Conservation (phyloP, 805 yeast genomes). For the Candida yuanshanica region DNA sequence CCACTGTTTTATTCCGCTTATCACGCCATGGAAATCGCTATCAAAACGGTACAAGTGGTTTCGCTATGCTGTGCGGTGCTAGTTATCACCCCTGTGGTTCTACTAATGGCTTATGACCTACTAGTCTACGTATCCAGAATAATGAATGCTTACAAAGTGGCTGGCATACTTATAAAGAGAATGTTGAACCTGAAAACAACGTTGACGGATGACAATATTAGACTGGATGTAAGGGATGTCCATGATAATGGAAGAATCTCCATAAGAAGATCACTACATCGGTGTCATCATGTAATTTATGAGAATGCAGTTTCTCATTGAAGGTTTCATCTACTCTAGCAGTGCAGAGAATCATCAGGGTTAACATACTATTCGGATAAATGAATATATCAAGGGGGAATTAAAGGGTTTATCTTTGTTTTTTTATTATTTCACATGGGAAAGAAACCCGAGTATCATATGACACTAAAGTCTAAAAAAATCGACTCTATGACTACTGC, state of each 20-base stretch:
- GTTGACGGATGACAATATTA: background rate
- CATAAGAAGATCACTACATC: constrained; percentile 9
- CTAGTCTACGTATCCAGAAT: constrained; percentile 13
- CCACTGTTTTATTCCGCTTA: background rate
- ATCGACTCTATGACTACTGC: too few relatives aligned
- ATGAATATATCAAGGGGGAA: too few relatives aligned
- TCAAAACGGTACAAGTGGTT: background rate
- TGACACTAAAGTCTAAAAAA: too few relatives aligned
- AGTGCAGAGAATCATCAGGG: too few relatives aligned
- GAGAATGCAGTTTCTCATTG: constrained; percentile 9
- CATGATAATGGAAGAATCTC: constrained; percentile 8
- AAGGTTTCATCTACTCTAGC: background rate
- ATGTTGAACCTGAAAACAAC: constrained; percentile 6
- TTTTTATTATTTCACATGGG: too few relatives aligned
- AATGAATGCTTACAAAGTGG: constrained; percentile 4
- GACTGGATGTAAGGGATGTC: constrained; percentile 1
- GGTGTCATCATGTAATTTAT: constrained; percentile 14
- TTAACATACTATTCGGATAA: too few relatives aligned
- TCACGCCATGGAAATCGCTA: background rate
- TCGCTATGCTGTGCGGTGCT: background rate
- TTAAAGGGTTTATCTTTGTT: too few relatives aligned
- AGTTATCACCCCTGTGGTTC: constrained; percentile 10
- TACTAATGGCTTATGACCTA: constrained; percentile 16
- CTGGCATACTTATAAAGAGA: constrained; percentile 1
- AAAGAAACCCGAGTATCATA: too few relatives aligned